These are phyloP conservation scores for Acacia acuminata DNA, from an alignment of 306 rosid genomes.

Conservation along the genomic window DNA sequence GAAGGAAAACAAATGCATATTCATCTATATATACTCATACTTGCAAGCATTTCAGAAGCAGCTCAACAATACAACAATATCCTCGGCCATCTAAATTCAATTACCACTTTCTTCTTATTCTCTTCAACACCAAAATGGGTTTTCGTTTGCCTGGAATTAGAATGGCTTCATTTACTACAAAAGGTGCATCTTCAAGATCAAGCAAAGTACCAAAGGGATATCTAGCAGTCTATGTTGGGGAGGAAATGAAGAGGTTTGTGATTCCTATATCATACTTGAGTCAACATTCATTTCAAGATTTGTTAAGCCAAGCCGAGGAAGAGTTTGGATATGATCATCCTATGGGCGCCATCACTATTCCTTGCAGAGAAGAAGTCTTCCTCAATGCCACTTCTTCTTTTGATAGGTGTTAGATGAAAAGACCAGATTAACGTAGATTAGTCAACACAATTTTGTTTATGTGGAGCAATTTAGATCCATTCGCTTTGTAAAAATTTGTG, in stretches of 20 bases:
- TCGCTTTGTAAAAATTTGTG: background rate
- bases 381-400: slow-evolving; percentile 3
- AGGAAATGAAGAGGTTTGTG: slow-evolving; percentile 23
- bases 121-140: background rate
- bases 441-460: background rate
- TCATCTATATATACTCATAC: background rate
- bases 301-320: background rate
- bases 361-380: background rate
- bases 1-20: background rate
- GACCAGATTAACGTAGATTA: background rate
- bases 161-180: background rate
- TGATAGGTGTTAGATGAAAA: background rate
- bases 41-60: background rate
- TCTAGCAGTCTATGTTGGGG: slow-evolving; percentile 28
- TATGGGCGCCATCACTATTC: background rate
- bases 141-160: background rate
- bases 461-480: background rate
- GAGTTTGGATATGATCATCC: background rate
- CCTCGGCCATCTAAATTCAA: background rate
- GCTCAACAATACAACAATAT: background rate
- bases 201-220: slow-evolving; percentile 25
- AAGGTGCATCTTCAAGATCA: background rate
- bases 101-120: background rate
- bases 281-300: slow-evolving; percentile 5
- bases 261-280: slow-evolving; percentile 28